Base-by-base conservation (phyloP, 2,329 filamentous ascomycete species). In the Emmonsiellopsis sp. region DNA sequence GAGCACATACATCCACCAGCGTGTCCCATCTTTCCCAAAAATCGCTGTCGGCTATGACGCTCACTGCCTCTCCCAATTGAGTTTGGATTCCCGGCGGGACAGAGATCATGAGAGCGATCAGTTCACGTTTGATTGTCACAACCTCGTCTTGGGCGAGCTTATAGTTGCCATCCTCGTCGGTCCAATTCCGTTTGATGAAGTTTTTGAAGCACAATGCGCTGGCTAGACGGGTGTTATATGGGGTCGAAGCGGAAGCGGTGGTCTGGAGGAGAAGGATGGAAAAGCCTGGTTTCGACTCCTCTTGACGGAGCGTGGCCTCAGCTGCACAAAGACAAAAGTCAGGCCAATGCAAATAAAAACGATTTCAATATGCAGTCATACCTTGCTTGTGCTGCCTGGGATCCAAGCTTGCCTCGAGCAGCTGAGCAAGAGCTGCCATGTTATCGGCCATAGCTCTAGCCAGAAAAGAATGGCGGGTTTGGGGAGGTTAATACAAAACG, bases 131-230 rank as follows among this genome's bases (percentile, higher is more conserved):
- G 77, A 98, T 95, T 43, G 88, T 88, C 31, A 77, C 74, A 38
- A 98, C 91, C 76, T 97, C 93, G 61, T 88, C 81, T 57, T 78
- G 69, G 10, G 87, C 83, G 38, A 98, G 81, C 73, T 91, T 93
- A 78, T 98, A 93, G 70, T 87, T 86, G 67, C 93, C 91, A 73
- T 96, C 88, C 67, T 95, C 92, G 70, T 97, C 89, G 77, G 89
- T 88, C 83, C 94, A 98, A 77, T 90, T 93, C 67, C 87, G 83
- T 71, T 87, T 87, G 66, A 98, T 90, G 71, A 95, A 95, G 76
- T 98, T 98, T 75, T 98, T 98, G 81, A 98, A 98, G 76, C 88
- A 93, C 56, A 98, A 79, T 31, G 93, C 89, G 64, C 87, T 89
- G 6, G 92, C 83, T 42, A 98, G 83, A 58, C 93, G 85, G 57